A percentile compares a stretch with the other conserved stretches of the same genome.
Conservation (phyloP, 2,329 filamentous ascomycete genomes). For the Claviceps arundinis region DNA sequence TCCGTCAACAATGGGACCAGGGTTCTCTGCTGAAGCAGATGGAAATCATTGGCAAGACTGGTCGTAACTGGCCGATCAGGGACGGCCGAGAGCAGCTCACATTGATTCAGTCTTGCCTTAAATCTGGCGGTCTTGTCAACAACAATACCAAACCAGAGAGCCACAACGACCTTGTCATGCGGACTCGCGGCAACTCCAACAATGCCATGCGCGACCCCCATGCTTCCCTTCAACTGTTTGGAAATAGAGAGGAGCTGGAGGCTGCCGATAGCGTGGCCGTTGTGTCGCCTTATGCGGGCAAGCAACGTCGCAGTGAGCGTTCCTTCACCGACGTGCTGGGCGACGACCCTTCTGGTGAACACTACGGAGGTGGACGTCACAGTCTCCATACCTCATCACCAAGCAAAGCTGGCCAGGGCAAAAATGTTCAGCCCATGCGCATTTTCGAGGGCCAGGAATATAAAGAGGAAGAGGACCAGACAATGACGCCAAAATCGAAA, state of each 20-base stretch:
- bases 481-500: slow-evolving; percentile 26
- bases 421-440: slow-evolving; percentile 49
- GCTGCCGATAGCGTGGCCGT: slow-evolving; percentile 31
- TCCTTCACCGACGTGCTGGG: slow-evolving; percentile 59
- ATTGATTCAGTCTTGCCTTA: slow-evolving; percentile 53
- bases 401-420: slow-evolving; percentile 39
- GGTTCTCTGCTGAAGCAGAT: slow-evolving; percentile 83
- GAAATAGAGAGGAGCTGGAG: slow-evolving; percentile 50
- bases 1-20: slow-evolving; percentile 92
- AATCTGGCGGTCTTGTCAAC: slow-evolving; percentile 28
- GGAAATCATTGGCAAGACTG: slow-evolving; percentile 81
- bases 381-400: slow-evolving; percentile 40
- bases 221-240: slow-evolving; percentile 63
- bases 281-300: slow-evolving; percentile 48
- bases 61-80: slow-evolving; percentile 88
- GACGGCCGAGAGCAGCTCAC: slow-evolving; percentile 75
- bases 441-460: slow-evolving; percentile 45
- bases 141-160: slow-evolving; percentile 17
- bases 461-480: slow-evolving; percentile 24
- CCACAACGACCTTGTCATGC: slow-evolving; percentile 25
- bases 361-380: slow-evolving; percentile 28
- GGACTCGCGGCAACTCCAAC: slow-evolving; percentile 38
- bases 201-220: slow-evolving; percentile 50
- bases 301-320: slow-evolving; percentile 48
- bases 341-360: slow-evolving; percentile 28